These are phyloP conservation scores for Thinopyrum elongatum DNA, from an alignment of 176 grass and related monocot species.

Conservation along the genomic window DNA sequence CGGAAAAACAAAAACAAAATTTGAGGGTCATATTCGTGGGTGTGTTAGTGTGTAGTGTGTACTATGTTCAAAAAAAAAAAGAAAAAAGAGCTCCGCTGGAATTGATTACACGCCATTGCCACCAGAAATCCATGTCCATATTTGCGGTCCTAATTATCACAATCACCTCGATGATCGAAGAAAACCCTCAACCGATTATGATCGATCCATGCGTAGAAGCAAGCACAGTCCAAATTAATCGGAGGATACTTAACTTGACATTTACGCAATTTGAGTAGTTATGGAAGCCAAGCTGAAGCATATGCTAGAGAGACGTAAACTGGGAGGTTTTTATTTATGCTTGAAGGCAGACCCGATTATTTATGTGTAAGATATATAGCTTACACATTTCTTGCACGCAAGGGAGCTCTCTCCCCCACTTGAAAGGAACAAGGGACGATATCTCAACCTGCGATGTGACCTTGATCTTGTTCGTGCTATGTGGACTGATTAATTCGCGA, in stretches of 20 bases:
- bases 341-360: neutral
- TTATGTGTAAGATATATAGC: too few species aligned
- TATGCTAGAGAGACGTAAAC: neutral
- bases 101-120: too few species aligned
- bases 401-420: neutral
- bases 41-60: too few species aligned
- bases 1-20: too few species aligned
- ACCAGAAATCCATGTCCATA: too few species aligned
- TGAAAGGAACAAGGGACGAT: neutral
- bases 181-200: neutral
- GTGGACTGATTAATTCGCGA: too few species aligned
- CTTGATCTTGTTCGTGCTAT: too few species aligned
- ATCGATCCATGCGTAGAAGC: neutral
- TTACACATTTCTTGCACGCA: slow-evolving; percentile 25
- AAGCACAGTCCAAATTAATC: neutral
- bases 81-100: too few species aligned
- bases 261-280: too few species aligned
- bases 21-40: too few species aligned
- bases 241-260: neutral
- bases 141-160: neutral
- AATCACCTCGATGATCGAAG: neutral
- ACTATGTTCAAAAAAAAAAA: too few species aligned
- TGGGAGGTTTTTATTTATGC: neutral
- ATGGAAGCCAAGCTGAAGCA: too few species aligned
- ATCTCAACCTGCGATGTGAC: neutral